Evolutionary conservation across 73 alveolate species (phyloP).

Genomic region (Paramecium caudatum): DNA sequence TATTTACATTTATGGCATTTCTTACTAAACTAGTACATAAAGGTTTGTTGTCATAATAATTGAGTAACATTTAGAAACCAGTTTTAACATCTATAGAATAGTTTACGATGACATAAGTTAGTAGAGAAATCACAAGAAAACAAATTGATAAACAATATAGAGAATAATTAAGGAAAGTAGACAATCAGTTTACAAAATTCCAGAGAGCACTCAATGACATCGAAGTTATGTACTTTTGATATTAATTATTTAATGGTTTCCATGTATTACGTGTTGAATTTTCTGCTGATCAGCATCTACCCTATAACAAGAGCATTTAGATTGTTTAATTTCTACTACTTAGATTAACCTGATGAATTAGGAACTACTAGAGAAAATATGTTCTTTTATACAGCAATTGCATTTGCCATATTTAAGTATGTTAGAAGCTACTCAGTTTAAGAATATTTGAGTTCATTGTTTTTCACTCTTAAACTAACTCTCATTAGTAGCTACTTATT

Average conservation of each 20-base stretch:
- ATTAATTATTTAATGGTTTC: too few species aligned
- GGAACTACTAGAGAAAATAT: slow-evolving; percentile 64
- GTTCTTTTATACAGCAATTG: slow-evolving; percentile 48
- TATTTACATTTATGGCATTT: slow-evolving; percentile 22
- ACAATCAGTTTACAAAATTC: too few species aligned
- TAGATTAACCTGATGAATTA: slow-evolving; percentile 49
- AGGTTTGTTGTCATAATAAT: neutral
- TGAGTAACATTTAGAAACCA: slow-evolving; percentile 5
- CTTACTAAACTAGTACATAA: slow-evolving; percentile 5
- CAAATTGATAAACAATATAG: neutral
- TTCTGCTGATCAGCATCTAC: slow-evolving; percentile 18
- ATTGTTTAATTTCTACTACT: slow-evolving; percentile 4
- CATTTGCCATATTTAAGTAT: slow-evolving; percentile 39
- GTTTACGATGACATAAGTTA: neutral
- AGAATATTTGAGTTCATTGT: slow-evolving; percentile 27
- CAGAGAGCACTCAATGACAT: too few species aligned
- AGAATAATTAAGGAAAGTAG: neutral
- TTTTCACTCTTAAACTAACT: slow-evolving; percentile 39
- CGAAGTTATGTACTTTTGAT: too few species aligned
- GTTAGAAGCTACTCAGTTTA: neutral
- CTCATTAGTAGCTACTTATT: slow-evolving; percentile 37
- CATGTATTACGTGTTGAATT: slow-evolving; percentile 28
- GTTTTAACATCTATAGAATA: slow-evolving; percentile 25
- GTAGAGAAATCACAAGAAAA: neutral
- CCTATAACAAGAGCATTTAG: slow-evolving; percentile 49